A percentile compares a stretch with the other conserved stretches of the same genome.
These are phyloP conservation scores for Centella asiatica DNA, from an alignment of 129 eudicot genomes.

Conservation along the genomic window DNA sequence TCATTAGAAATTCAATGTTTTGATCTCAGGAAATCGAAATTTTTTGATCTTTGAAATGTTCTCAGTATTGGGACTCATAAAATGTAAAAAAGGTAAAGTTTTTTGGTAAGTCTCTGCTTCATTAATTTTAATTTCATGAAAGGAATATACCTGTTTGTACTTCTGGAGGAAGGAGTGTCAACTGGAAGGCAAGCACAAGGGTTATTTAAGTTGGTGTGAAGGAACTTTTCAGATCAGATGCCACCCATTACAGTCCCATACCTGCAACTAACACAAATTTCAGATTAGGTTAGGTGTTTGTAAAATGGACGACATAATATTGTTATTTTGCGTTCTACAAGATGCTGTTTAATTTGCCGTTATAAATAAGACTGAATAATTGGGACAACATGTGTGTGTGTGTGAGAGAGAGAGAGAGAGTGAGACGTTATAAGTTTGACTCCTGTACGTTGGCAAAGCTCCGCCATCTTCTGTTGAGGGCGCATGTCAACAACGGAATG, in stretches of 20 bases:
- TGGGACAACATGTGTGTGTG: slow-evolving; percentile 3
- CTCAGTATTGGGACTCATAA: too few relatives aligned
- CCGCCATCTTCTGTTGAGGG: slow-evolving; percentile 98
- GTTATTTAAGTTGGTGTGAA: slow-evolving; percentile 77
- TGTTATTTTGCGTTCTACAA: too few relatives aligned
- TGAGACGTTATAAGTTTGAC: slow-evolving; percentile 95
- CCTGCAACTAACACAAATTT: slow-evolving; percentile 35
- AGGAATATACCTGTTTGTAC: slow-evolving; percentile 71
- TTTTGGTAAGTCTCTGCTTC: too few relatives aligned
- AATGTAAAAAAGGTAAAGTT: too few relatives aligned
- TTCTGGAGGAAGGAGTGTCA: slow-evolving; percentile 97
- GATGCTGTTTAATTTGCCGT: too few relatives aligned
- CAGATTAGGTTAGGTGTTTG: too few relatives aligned
- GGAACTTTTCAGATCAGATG: slow-evolving; percentile 80
- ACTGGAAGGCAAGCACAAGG: slow-evolving; percentile 97
- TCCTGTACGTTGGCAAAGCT: slow-evolving; percentile 91
- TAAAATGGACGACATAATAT: too few relatives aligned
- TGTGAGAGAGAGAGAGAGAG: slow-evolving; percentile 40
- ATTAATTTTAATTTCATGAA: too few relatives aligned
- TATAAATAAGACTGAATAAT: too few relatives aligned
- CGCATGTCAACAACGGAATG: slow-evolving; percentile 99
- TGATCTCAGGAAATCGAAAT: too few relatives aligned
- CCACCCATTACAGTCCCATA: slow-evolving; percentile 99
- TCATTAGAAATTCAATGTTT: too few relatives aligned
- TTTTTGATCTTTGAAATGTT: too few relatives aligned